Percentiles rank a stretch among this genome's conserved stretches.
phyloP scores from a whole-genome alignment of 2,329 filamentous ascomycete species.

The Alternaria longipes region DNA sequence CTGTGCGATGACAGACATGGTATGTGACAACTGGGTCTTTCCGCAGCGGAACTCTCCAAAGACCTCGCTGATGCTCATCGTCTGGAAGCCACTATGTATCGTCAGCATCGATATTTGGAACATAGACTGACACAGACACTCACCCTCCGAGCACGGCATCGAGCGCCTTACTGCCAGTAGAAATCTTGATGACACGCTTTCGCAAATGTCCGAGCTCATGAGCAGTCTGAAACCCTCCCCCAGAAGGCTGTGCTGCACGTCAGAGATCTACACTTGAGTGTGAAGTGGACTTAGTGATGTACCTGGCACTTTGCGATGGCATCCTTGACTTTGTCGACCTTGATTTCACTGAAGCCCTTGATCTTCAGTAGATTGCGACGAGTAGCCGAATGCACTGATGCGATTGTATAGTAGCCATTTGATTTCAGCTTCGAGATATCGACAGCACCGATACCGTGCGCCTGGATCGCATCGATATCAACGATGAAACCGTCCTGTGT shows the following conservation, averaged over 20 bases:
- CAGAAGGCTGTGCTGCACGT: slow-evolving; percentile 58
- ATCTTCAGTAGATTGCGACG: slow-evolving; percentile 70
- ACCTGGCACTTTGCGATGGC: slow-evolving; percentile 70
- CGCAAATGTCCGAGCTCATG: slow-evolving; percentile 70
- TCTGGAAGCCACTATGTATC: slow-evolving; percentile 68
- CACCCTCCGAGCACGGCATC: slow-evolving; percentile 71
- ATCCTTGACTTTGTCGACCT: slow-evolving; percentile 76
- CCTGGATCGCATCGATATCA: slow-evolving; percentile 72
- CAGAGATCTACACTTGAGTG: slow-evolving; percentile 10
- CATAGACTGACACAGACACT: slow-evolving; percentile 10
- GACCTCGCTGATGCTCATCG: slow-evolving; percentile 73
- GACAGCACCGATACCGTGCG: slow-evolving; percentile 70
- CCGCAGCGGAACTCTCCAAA: slow-evolving; percentile 72
- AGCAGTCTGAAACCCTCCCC: slow-evolving; percentile 71
- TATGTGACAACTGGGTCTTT: slow-evolving; percentile 75
- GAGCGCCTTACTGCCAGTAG: slow-evolving; percentile 75
- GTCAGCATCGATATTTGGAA: slow-evolving; percentile 19
- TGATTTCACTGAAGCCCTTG: slow-evolving; percentile 74
- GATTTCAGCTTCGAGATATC: slow-evolving; percentile 73
- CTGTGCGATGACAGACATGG: slow-evolving; percentile 71
- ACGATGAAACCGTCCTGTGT: slow-evolving; percentile 65
- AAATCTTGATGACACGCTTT: slow-evolving; percentile 70
- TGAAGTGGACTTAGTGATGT: slow-evolving; percentile 20
- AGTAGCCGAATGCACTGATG: slow-evolving; percentile 68
- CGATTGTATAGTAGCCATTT: slow-evolving; percentile 70